phyloP scores from a whole-genome alignment of 305 asterid species.

The Fraxinus platypoda region DNA sequence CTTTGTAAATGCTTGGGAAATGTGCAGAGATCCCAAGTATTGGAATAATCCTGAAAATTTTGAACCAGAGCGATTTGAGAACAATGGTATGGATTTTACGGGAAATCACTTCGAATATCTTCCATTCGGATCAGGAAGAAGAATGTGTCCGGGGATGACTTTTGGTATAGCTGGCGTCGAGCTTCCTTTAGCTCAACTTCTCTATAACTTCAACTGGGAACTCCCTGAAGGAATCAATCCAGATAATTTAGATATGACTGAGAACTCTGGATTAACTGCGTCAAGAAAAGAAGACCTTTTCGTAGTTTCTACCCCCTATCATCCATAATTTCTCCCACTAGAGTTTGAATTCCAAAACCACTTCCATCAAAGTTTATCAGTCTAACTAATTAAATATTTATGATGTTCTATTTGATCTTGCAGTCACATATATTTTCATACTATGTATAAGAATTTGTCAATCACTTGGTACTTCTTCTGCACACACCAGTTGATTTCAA shows the following conservation, averaged over 20 bases:
- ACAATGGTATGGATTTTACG: slow-evolving; percentile 18
- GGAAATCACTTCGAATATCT: slow-evolving; percentile 18
- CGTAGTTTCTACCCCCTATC: background rate
- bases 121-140: slow-evolving; percentile 26
- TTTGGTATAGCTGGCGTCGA: slow-evolving; percentile 13
- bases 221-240: background rate
- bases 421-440: background rate
- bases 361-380: background rate
- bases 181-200: background rate
- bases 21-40: background rate
- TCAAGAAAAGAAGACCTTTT: background rate
- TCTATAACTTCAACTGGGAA: background rate
- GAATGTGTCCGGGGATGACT: slow-evolving; percentile 33
- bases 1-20: slow-evolving; percentile 29
- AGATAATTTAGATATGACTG: background rate
- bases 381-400: background rate
- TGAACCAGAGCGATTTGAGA: slow-evolving; percentile 28
- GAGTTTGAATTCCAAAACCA: background rate
- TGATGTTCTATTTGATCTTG: background rate
- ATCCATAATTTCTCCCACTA: background rate
- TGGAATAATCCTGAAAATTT: slow-evolving; percentile 17
- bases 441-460: no score
- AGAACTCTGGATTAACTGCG: background rate
- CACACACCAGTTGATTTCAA: no score
- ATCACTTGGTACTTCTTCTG: no score